A percentile compares a stretch with the other conserved stretches of the same genome.
These are phyloP conservation scores for Candida ovalis DNA, from an alignment of 805 yeast genomes.

Conservation along the genomic window DNA sequence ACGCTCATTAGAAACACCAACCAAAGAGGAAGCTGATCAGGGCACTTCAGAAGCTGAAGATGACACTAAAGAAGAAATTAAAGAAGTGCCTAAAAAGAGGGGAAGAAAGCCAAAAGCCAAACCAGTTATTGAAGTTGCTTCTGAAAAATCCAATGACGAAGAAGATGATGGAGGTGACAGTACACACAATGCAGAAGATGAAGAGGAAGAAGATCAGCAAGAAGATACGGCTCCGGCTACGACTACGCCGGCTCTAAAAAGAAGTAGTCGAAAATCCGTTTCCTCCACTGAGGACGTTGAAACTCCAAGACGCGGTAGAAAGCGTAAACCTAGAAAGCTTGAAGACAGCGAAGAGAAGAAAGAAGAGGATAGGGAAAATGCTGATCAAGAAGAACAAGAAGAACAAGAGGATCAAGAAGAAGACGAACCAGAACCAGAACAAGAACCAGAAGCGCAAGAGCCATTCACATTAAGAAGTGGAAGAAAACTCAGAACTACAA, in stretches of 20 bases:
- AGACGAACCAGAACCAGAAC: no score
- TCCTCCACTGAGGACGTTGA: neutral
- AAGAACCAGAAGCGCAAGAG: conserved; percentile 1
- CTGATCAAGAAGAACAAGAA: conserved; percentile 4
- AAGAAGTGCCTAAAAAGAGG: neutral
- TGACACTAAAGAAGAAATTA: neutral
- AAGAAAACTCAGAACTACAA: conserved; percentile 2
- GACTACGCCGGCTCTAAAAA: neutral
- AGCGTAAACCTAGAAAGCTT: neutral
- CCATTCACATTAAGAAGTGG: conserved; percentile 6
- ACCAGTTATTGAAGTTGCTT: neutral
- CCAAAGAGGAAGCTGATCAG: neutral
- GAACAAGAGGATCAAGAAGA: neutral
- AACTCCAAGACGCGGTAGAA: neutral
- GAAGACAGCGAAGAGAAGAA: neutral
- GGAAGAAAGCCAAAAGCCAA: conserved; percentile 1
- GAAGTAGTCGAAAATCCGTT: neutral
- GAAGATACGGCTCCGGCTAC: no score
- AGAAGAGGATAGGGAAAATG: conserved; percentile 1
- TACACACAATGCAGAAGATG: neutral
- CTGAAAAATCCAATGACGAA: neutral
- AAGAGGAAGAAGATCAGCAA: neutral
- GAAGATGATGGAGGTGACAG: neutral
- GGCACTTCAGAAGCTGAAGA: neutral
- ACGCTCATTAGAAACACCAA: neutral